Conservation (phyloP, 768 basidiomycete genomes). For the Podaxis mareebaensis region DNA sequence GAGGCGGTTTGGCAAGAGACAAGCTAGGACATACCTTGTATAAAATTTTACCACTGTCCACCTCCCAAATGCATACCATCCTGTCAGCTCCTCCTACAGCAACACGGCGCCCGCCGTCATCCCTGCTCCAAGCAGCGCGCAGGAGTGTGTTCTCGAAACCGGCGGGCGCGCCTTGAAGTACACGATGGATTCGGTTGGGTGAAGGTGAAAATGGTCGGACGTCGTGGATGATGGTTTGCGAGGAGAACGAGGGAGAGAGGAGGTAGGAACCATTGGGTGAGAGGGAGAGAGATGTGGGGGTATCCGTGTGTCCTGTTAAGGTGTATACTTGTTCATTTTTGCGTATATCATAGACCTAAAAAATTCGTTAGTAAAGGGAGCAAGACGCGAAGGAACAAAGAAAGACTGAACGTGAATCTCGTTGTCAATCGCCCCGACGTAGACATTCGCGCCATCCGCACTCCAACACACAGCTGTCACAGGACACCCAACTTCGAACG, state of each 20-base stretch:
- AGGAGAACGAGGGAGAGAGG: slow-evolving; percentile 89
- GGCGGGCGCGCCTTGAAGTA: slow-evolving; percentile 82
- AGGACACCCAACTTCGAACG: slow-evolving; percentile 85
- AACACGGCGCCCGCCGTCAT: slow-evolving; percentile 78
- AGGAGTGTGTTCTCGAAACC: slow-evolving; percentile 91
- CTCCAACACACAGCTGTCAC: slow-evolving; percentile 93
- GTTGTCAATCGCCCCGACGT: slow-evolving; percentile 93
- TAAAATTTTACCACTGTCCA: slow-evolving; percentile 69
- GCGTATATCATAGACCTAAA: slow-evolving; percentile 85
- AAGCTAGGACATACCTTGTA: slow-evolving; percentile 62
- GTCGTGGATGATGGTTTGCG: slow-evolving; percentile 87
- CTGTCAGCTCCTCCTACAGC: slow-evolving; percentile 91
- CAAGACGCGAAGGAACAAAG: neutral
- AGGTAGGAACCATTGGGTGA: slow-evolving; percentile 89
- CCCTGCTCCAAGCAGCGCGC: slow-evolving; percentile 85
- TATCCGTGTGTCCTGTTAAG: slow-evolving; percentile 86
- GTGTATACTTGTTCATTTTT: slow-evolving; percentile 80
- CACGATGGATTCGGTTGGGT: slow-evolving; percentile 77
- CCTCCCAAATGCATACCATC: slow-evolving; percentile 86
- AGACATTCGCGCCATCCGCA: slow-evolving; percentile 85
- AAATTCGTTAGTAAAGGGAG: neutral
- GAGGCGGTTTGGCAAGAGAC: neutral
- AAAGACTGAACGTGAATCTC: slow-evolving; percentile 80
- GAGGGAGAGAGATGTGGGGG: slow-evolving; percentile 88
- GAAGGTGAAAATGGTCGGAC: slow-evolving; percentile 91